Evolutionary conservation across 2,329 filamentous ascomycete species (phyloP).

Genomic region (Talaromyces sp.): DNA sequence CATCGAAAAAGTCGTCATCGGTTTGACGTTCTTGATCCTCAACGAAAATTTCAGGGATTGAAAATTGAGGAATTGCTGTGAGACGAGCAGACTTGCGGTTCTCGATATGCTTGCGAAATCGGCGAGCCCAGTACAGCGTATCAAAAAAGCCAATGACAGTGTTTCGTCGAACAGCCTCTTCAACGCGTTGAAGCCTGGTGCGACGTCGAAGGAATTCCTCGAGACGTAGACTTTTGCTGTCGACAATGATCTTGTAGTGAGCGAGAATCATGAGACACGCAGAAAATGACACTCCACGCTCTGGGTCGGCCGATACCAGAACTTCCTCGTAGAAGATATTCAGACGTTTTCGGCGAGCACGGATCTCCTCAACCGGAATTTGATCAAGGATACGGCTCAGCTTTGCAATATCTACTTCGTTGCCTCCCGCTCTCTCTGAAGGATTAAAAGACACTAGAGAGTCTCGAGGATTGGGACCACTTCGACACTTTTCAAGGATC

Average conservation of each 20-base stretch:
- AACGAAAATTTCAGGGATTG: conserved; percentile 84
- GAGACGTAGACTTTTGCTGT: conserved; percentile 88
- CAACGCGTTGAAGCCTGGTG: conserved; percentile 84
- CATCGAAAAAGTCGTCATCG: conserved; percentile 4
- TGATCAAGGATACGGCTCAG: conserved; percentile 69
- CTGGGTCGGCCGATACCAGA: conserved; percentile 84
- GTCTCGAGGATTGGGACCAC: conserved; percentile 47
- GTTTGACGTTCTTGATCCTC: conserved; percentile 64
- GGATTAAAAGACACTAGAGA: conserved; percentile 30
- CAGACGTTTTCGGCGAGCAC: conserved; percentile 70
- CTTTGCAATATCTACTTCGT: conserved; percentile 67
- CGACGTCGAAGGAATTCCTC: conserved; percentile 92
- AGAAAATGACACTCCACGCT: conserved; percentile 86
- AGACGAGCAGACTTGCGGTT: conserved; percentile 71
- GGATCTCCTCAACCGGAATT: conserved; percentile 73
- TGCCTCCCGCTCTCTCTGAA: conserved; percentile 30
- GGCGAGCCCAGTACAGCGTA: conserved; percentile 79
- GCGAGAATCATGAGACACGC: conserved; percentile 91
- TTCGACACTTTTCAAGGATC: conserved; percentile 79
- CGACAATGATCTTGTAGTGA: conserved; percentile 97
- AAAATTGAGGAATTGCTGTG: conserved; percentile 72
- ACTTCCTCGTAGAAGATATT: conserved; percentile 98
- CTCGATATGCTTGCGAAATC: conserved; percentile 73
- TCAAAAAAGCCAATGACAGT: conserved; percentile 95
- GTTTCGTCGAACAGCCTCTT: conserved; percentile 87